phyloP scores from a whole-genome alignment of 129 eudicot genomes.

The Heracleum sosnowskyi region DNA sequence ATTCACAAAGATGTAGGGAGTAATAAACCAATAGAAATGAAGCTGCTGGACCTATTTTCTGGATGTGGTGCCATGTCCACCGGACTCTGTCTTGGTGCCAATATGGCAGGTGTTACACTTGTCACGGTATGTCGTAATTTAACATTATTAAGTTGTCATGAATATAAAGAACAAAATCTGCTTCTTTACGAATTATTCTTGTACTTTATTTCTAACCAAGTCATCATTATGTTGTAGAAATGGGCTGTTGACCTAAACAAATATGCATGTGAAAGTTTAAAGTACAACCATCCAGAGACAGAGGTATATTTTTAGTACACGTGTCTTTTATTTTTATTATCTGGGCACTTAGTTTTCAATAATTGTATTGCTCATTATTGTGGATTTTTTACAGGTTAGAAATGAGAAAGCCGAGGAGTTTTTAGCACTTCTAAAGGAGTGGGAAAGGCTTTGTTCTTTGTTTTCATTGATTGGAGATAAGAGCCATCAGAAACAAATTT shows the following conservation, averaged over 20 bases:
- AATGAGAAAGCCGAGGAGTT: slow-evolving; percentile 36
- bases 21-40: slow-evolving; percentile 17
- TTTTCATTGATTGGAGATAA: slow-evolving; percentile 22
- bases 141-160: background rate
- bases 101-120: slow-evolving; percentile 49
- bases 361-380: background rate
- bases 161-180: background rate
- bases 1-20: slow-evolving; percentile 13
- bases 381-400: slow-evolving; percentile 13
- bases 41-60: slow-evolving; percentile 60
- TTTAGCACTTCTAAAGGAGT: slow-evolving; percentile 40
- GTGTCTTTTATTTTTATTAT: background rate
- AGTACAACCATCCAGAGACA: slow-evolving; percentile 72
- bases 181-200: background rate
- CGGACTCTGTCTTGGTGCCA: slow-evolving; percentile 83
- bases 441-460: slow-evolving; percentile 53
- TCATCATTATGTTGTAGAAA: slow-evolving; percentile 22
- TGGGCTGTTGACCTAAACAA: slow-evolving; percentile 73
- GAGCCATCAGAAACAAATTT: slow-evolving; percentile 15
- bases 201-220: background rate
- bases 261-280: slow-evolving; percentile 64
- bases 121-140: slow-evolving; percentile 49
- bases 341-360: background rate
- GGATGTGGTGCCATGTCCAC: slow-evolving; percentile 99
- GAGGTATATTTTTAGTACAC: slow-evolving; percentile 27